Conservation (phyloP, 2,329 filamentous ascomycete species). For the Coniochaeta ligniaria region DNA sequence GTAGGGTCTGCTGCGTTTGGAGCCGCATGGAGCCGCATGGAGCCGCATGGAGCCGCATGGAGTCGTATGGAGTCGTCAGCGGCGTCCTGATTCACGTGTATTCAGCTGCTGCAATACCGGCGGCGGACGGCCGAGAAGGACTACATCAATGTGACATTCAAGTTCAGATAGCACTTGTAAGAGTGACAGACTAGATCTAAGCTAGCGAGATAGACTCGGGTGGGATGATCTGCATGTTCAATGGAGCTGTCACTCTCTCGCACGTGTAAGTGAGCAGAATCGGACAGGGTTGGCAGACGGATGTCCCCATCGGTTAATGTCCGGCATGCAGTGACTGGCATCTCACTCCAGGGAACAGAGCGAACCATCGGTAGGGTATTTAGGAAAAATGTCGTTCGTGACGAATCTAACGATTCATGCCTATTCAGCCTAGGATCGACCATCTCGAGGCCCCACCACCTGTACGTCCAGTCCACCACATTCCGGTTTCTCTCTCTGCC, state of each 20-base stretch:
- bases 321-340: not conserved
- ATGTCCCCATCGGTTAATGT: not conserved
- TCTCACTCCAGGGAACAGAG: not conserved
- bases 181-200: not conserved
- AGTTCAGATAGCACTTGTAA: not conserved
- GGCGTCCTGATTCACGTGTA: not conserved
- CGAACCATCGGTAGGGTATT: conserved; percentile 11
- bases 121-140: not conserved
- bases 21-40: too few species aligned
- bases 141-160: not conserved
- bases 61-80: not conserved
- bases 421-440: conserved; percentile 13
- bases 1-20: too few species aligned
- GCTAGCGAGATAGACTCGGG: not conserved
- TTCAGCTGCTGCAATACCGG: not conserved
- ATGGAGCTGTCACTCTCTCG: not conserved
- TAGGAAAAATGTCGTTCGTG: conserved; percentile 2
- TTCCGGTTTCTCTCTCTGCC: not conserved
- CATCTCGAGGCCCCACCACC: conserved; percentile 2
- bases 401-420: not conserved
- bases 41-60: too few species aligned
- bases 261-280: not conserved
- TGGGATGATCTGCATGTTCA: not conserved
- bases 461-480: not conserved
- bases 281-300: not conserved